Evolutionary conservation across 2,329 filamentous ascomycete genomes (phyloP).

Genomic region (Aspergillus persii): DNA sequence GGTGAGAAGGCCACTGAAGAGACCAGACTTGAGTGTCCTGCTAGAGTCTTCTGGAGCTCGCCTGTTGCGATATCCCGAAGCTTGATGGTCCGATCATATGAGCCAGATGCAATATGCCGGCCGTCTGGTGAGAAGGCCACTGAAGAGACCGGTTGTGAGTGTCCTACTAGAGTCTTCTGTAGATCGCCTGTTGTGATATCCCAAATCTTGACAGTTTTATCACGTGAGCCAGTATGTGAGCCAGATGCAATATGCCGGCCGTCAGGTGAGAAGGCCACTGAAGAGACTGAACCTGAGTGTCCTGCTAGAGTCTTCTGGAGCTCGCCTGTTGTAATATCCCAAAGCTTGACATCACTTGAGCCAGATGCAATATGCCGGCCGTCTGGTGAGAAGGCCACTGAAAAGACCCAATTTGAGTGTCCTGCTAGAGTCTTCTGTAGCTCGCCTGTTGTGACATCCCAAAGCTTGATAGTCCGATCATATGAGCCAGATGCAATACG

Average conservation of each 20-base stretch:
- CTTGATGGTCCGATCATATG: neutral
- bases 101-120: neutral
- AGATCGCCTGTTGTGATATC: no score
- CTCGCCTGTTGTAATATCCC: conserved; percentile 2
- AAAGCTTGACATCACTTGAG: neutral
- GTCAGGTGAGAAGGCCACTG: no score
- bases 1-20: no score
- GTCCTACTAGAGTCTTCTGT: neutral
- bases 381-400: neutral
- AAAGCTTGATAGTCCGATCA: neutral
- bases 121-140: neutral
- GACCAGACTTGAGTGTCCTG: no score
- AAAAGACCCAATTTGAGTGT: neutral
- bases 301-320: no score
- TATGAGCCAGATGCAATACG: neutral
- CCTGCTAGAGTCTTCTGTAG: neutral
- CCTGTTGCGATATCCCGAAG: conserved; percentile 2
- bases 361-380: neutral
- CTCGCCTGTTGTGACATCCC: neutral
- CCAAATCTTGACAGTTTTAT: no score
- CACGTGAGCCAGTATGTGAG: neutral
- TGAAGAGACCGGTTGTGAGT: neutral
- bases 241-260: no score
- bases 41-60: conserved; percentile 8
- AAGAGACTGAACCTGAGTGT: no score